A percentile compares a stretch with the other conserved stretches of the same genome.
These are phyloP conservation scores for Penicillium verrucosum DNA, from an alignment of 2,329 filamentous ascomycete species.

Conservation along the genomic window DNA sequence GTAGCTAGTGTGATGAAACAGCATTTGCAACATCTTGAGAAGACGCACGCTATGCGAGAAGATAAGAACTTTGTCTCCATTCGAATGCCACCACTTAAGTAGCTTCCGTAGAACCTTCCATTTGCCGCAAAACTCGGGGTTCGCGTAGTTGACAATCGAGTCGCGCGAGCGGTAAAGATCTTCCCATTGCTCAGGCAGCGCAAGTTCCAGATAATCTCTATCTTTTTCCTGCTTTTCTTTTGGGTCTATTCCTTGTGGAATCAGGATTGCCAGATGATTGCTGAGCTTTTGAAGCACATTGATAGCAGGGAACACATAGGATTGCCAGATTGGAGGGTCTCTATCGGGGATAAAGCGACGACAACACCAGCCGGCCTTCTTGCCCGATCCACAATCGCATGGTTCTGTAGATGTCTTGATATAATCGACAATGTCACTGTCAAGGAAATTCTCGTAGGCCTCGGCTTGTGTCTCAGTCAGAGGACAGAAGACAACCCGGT, in stretches of 20 bases:
- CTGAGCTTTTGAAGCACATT: constrained; percentile 79
- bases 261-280: constrained; percentile 86
- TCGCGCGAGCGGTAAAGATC: constrained; percentile 71
- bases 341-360: constrained; percentile 58
- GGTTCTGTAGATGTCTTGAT: constrained; percentile 65
- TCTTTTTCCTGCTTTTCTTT: constrained; percentile 75
- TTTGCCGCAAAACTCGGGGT: constrained; percentile 92
- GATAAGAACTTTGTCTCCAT: constrained; percentile 89
- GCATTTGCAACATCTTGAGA: constrained; percentile 74
- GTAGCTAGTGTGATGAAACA: constrained; percentile 86
- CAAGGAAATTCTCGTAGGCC: constrained; percentile 80
- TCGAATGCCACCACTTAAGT: constrained; percentile 82
- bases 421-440: constrained; percentile 64
- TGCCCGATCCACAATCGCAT: constrained; percentile 68
- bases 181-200: constrained; percentile 72
- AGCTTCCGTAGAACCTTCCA: constrained; percentile 89
- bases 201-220: constrained; percentile 67
- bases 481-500: constrained; percentile 91
- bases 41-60: constrained; percentile 91
- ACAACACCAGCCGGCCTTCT: constrained; percentile 80
- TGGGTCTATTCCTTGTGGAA: constrained; percentile 64
- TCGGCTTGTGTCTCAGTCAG: constrained; percentile 75
- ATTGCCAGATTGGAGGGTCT: constrained; percentile 60
- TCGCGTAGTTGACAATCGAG: constrained; percentile 74
- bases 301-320: constrained; percentile 80